Evolutionary conservation across 2,329 filamentous ascomycete genomes (phyloP).

Genomic region (Aspergillus transmontanensis): DNA sequence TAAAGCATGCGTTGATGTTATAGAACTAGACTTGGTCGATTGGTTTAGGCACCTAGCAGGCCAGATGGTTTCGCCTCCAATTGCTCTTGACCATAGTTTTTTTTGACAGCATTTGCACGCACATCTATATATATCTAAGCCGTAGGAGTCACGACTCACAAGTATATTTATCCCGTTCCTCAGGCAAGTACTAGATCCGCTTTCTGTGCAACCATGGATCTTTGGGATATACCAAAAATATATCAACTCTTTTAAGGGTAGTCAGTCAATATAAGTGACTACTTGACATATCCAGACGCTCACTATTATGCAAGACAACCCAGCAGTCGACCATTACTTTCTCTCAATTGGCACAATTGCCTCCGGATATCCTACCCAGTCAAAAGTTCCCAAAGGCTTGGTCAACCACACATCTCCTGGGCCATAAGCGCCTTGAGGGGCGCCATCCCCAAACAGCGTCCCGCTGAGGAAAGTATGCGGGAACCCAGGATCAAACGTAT

Average conservation of each 20-base stretch:
- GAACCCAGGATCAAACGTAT: constrained; percentile 59
- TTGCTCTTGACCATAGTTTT: background rate
- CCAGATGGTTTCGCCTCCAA: background rate
- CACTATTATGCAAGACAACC: background rate
- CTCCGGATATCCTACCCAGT: background rate
- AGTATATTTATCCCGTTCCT: background rate
- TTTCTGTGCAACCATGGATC: background rate
- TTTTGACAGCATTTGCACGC: background rate
- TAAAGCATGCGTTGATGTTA: background rate
- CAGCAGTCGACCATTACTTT: background rate
- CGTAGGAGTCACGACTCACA: no score
- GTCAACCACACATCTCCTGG: background rate
- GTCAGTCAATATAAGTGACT: no score
- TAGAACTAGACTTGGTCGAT: background rate
- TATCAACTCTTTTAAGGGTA: no score
- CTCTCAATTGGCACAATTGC: background rate
- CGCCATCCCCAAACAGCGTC: background rate
- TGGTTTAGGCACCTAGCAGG: background rate
- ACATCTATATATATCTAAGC: background rate
- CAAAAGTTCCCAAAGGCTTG: background rate
- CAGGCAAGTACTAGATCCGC: background rate
- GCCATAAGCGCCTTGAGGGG: background rate
- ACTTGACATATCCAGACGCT: no score
- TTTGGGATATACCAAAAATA: no score
- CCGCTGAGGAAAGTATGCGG: constrained; percentile 34